Percentiles rank a stretch among this genome's conserved stretches.
Evolutionary conservation across 768 basidiomycete species (phyloP).

Genomic region (Asterophora parasitica): DNA sequence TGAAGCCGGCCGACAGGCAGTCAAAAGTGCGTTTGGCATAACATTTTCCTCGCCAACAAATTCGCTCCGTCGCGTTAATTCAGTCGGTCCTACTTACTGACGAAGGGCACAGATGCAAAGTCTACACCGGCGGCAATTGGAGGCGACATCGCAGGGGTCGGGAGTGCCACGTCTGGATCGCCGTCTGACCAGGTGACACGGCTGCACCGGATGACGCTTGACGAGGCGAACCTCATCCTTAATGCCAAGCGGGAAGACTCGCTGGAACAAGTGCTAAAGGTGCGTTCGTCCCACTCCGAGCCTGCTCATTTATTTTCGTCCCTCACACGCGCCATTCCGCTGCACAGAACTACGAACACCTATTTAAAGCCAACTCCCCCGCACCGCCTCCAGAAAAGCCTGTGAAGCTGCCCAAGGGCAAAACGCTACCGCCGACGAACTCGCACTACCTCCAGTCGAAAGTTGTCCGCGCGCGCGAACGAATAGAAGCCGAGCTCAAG

Average conservation of each 20-base stretch:
- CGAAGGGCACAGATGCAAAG: slow-evolving; percentile 66
- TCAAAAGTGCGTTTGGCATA: slow-evolving; percentile 65
- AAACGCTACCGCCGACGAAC: slow-evolving; percentile 43
- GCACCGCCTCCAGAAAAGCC: slow-evolving; percentile 50
- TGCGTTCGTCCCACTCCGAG: slow-evolving; percentile 25
- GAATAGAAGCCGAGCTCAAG: slow-evolving; percentile 84
- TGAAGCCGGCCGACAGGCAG: slow-evolving; percentile 88
- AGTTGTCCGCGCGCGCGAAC: slow-evolving; percentile 90
- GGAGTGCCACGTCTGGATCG: slow-evolving; percentile 70
- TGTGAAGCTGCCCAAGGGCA: slow-evolving; percentile 28
- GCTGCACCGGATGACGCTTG: slow-evolving; percentile 87
- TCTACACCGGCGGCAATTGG: slow-evolving; percentile 65
- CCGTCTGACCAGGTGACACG: slow-evolving; percentile 77
- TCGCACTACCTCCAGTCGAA: slow-evolving; percentile 97
- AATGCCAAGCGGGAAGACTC: slow-evolving; percentile 76
- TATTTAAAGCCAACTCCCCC: slow-evolving; percentile 87
- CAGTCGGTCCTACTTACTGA: background rate
- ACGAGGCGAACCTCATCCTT: slow-evolving; percentile 91
- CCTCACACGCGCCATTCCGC: slow-evolving; percentile 1
- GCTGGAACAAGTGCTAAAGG: slow-evolving; percentile 70
- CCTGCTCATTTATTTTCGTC: background rate
- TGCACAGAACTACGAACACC: slow-evolving; percentile 83
- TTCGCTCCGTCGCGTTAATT: background rate
- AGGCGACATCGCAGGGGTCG: slow-evolving; percentile 67
- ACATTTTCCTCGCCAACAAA: background rate